phyloP scores from a whole-genome alignment of 768 basidiomycete genomes.

The Tulasnella sp. region DNA sequence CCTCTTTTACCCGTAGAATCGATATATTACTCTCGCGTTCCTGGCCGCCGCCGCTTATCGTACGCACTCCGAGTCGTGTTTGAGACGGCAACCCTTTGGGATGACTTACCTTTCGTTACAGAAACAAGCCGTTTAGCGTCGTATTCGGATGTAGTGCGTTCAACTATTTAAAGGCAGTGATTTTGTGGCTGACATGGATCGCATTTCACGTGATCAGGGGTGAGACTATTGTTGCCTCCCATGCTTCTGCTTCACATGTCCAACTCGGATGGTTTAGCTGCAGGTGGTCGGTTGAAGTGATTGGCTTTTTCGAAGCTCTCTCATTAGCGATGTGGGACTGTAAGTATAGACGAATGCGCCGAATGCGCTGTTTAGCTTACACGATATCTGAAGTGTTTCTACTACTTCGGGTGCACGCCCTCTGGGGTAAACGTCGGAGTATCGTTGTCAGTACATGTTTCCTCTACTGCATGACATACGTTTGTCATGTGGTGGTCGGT shows the following conservation, averaged over 20 bases:
- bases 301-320: not conserved
- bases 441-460: not conserved
- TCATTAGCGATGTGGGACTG: no score
- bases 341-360: no score
- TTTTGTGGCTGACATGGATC: not conserved
- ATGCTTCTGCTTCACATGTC: no score
- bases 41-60: not conserved
- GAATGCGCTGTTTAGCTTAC: no score
- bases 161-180: not conserved
- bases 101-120: not conserved
- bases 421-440: not conserved
- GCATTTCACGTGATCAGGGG: not conserved
- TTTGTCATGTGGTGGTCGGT: not conserved
- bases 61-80: not conserved
- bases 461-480: not conserved
- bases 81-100: not conserved
- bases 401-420: not conserved
- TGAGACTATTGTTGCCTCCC: not conserved
- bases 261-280: no score
- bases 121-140: not conserved
- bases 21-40: not conserved
- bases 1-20: not conserved
- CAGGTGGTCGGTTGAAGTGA: no score
- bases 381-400: not conserved
- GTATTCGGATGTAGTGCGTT: not conserved